These are phyloP conservation scores for Priceomyces fermenticarens DNA, from an alignment of 805 yeast species.

Conservation along the genomic window DNA sequence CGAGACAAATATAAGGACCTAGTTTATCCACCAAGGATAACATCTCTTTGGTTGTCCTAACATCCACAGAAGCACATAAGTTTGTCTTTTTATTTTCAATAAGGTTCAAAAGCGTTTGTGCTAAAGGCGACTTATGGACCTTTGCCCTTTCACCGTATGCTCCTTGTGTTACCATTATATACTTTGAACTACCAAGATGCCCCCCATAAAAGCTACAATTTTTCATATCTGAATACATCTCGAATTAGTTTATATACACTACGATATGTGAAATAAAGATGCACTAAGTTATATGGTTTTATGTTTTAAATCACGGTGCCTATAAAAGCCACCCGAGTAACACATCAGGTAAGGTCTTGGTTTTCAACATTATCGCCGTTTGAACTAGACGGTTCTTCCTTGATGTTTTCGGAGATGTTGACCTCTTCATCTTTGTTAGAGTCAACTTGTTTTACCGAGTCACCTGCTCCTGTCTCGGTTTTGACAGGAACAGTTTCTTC, in stretches of 20 bases:
- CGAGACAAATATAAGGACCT: slow-evolving; percentile 89
- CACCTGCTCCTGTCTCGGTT: no score
- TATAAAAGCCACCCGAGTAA: no score
- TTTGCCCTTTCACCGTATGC: slow-evolving; percentile 70
- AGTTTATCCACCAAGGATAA: slow-evolving; percentile 68
- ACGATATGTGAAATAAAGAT: not conserved
- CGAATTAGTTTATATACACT: not conserved
- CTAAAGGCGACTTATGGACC: slow-evolving; percentile 74
- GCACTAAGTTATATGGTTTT: no score
- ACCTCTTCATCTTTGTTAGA: not conserved
- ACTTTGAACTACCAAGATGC: no score
- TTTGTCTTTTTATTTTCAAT: slow-evolving; percentile 83
- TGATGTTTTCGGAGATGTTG: not conserved
- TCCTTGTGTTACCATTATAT: slow-evolving; percentile 18
- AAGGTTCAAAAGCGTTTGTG: slow-evolving; percentile 63
- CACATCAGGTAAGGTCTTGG: no score
- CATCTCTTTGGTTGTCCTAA: slow-evolving; percentile 74
- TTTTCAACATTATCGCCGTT: not conserved
- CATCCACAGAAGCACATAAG: slow-evolving; percentile 93
- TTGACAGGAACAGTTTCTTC: not conserved
- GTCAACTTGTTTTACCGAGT: not conserved
- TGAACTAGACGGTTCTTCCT: not conserved
- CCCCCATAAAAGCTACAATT: not conserved
- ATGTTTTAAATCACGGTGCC: no score
- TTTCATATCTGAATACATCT: not conserved